Conservation (phyloP, 2,329 filamentous ascomycete genomes). For the Diaporthe sp. region DNA sequence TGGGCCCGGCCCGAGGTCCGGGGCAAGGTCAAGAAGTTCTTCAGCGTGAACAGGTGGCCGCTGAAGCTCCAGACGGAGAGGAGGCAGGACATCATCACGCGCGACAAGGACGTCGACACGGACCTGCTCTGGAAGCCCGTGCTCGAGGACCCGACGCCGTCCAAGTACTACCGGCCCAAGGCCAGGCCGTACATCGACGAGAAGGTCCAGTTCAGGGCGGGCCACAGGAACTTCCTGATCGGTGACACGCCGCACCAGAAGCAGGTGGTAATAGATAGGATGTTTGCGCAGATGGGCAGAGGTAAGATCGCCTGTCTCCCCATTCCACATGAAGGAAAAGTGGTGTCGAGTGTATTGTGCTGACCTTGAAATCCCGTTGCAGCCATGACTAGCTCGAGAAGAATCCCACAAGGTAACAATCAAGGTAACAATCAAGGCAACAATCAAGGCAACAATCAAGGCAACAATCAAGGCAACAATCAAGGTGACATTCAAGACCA, state of each 20-base stretch:
- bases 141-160: constrained; percentile 45
- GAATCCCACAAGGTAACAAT: no score
- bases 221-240: constrained; percentile 52
- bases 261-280: constrained; percentile 43
- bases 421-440: no score
- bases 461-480: no score
- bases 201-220: constrained; percentile 46
- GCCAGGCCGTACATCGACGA: constrained; percentile 44
- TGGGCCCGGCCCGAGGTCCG: constrained; percentile 49
- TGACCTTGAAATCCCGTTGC: not conserved
- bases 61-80: constrained; percentile 53
- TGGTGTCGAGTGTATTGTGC: not conserved
- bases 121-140: constrained; percentile 47
- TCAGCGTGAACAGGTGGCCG: constrained; percentile 64
- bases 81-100: constrained; percentile 48
- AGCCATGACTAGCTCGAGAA: constrained; percentile 18
- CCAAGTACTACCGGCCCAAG: constrained; percentile 44
- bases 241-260: constrained; percentile 56
- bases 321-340: no score
- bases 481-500: no score
- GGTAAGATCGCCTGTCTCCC: constrained; percentile 28
- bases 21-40: constrained; percentile 52
- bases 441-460: no score
- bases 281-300: constrained; percentile 40
- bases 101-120: constrained; percentile 48